Base-by-base conservation (phyloP, 108 stramenopile species). In the Stephanodiscus minutulus region DNA sequence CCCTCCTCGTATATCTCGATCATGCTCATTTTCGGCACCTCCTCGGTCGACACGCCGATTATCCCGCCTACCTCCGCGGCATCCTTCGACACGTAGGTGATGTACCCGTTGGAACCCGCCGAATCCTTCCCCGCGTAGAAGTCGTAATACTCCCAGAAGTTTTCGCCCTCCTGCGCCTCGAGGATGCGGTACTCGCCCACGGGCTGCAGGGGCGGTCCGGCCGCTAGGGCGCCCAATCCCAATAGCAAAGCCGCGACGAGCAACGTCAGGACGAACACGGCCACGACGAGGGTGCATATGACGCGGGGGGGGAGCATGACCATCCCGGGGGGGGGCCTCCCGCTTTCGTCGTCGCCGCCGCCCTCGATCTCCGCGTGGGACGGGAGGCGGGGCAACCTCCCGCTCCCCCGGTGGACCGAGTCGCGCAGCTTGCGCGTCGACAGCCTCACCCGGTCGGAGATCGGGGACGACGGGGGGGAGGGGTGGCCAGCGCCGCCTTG, bases 71-170 rank as follows among this genome's bases (percentile, higher is more conserved):
- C 68, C 46, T 63, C 61, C 0, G 91, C 93, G 46, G 63, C 74
- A 27, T 85, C 83, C 44, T 82, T 56, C 15, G 69, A 69, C 0
- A 91, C 88, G 58, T 94, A 94, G 21, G 29, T 76, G 28, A 81
- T 81, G 49, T 86, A 90, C 50, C 93, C 93, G 75, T 86, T 85
- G 29, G 83, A 85, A 4, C 93, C 93, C 10, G 74, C 88, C 43
- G 93, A 94, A 75, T 94, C 93, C 11, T 72, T 81, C 39, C 93
- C 93, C 17, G 86, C 82, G 61, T 91, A 91, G 83, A 94, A 94
- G 28, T 72, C 86, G 57, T 90, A 94, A 76, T 78, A 89, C 1
- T 82, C 44, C 61, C 85, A 91, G 61, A 94, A 91, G 35, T 86
- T 77, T 0, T 82, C 63, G 39, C 84, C 66, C 53, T 87, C 85